These are phyloP conservation scores for Colletotrichum costaricense DNA, from an alignment of 2,329 filamentous ascomycete genomes.

Conservation along the genomic window DNA sequence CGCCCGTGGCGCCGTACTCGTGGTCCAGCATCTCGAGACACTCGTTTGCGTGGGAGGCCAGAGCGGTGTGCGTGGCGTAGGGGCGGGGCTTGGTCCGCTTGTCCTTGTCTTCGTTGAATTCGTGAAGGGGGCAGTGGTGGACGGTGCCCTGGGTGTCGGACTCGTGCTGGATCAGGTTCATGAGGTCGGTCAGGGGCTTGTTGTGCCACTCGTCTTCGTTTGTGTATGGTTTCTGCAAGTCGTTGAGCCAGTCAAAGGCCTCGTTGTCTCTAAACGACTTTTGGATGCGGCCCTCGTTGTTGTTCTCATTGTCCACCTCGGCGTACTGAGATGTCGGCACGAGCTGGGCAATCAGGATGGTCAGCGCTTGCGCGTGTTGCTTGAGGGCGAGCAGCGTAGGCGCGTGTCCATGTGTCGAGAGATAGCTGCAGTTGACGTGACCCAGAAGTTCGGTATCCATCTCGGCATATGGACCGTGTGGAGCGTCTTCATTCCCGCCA, in stretches of 20 bases:
- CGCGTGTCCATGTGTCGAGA: constrained; percentile 62
- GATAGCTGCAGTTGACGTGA: constrained; percentile 68
- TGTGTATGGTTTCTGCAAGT: constrained; percentile 60
- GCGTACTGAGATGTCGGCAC: constrained; percentile 48
- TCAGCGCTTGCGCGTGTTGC: constrained; percentile 69
- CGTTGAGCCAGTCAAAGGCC: constrained; percentile 68
- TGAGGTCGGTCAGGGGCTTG: constrained; percentile 56
- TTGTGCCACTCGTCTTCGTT: constrained; percentile 61
- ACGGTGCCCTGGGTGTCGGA: constrained; percentile 54
- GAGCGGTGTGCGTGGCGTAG: constrained; percentile 59
- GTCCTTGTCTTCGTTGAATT: constrained; percentile 37
- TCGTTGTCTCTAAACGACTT: constrained; percentile 53
- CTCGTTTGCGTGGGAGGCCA: constrained; percentile 68
- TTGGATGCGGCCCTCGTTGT: constrained; percentile 16
- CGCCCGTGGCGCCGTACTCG: constrained; percentile 66
- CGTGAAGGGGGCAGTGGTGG: constrained; percentile 59
- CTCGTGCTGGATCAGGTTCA: constrained; percentile 57
- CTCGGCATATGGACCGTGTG: constrained; percentile 27
- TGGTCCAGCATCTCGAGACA: constrained; percentile 71
- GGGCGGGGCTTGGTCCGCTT: constrained; percentile 43
- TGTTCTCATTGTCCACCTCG: constrained; percentile 42
- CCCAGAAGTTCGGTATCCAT: constrained; percentile 41
- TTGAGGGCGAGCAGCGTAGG: constrained; percentile 69
- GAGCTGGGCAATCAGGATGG: constrained; percentile 62
- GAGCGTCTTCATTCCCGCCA: not conserved